Conservation (phyloP, 2,329 filamentous ascomycete genomes). For the Xylariaceae sp. region DNA sequence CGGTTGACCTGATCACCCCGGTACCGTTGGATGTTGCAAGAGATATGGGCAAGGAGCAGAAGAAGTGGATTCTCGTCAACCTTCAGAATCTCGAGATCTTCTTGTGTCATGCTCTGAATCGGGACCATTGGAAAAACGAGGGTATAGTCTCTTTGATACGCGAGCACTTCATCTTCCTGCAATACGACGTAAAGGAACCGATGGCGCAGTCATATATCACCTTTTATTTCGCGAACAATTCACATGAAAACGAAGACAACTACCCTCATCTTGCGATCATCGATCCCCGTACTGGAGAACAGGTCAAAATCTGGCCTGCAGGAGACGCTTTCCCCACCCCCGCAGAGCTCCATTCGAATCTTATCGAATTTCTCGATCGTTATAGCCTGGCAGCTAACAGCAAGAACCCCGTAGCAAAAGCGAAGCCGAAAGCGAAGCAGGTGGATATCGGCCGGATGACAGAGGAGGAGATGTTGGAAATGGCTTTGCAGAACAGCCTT, state of each 20-base stretch:
- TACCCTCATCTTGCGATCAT: constrained; percentile 97
- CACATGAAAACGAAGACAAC: constrained; percentile 79
- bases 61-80: constrained; percentile 96
- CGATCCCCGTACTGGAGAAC: constrained; percentile 92
- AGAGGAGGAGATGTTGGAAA: constrained; percentile 95
- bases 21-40: constrained; percentile 83
- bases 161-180: constrained; percentile 94
- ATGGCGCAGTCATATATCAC: constrained; percentile 80
- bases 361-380: constrained; percentile 95
- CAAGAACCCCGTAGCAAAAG: constrained; percentile 88
- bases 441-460: constrained; percentile 87
- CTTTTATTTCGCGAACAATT: constrained; percentile 78
- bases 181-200: constrained; percentile 86
- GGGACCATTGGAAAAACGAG: constrained; percentile 92
- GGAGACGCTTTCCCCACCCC: constrained; percentile 77
- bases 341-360: constrained; percentile 82
- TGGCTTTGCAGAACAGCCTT: constrained; percentile 89
- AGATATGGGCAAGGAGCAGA: constrained; percentile 79
- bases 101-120: constrained; percentile 89
- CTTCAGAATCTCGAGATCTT: constrained; percentile 93
- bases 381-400: constrained; percentile 87
- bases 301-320: constrained; percentile 89
- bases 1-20: constrained; percentile 83
- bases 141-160: constrained; percentile 77
- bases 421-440: constrained; percentile 70